phyloP scores from a whole-genome alignment of 345 rosid species.

The Moricandia moricandioides region DNA sequence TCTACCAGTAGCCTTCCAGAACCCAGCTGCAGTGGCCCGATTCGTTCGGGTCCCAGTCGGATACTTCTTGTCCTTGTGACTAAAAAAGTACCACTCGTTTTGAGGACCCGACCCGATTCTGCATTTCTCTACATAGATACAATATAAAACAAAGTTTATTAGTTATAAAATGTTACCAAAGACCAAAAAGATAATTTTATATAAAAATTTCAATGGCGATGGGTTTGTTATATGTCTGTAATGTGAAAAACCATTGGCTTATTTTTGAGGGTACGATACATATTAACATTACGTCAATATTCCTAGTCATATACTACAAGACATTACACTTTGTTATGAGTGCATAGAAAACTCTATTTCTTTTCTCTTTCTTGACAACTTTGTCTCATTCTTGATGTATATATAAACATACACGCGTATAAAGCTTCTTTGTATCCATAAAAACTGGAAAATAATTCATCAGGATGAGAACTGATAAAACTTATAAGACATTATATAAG shows the following conservation, averaged over 20 bases:
- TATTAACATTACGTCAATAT: conserved; percentile 7
- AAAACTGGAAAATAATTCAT: conserved; percentile 30
- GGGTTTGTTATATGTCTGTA: conserved; percentile 23
- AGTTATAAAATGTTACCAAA: background rate
- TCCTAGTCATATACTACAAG: conserved; percentile 27
- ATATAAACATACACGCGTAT: background rate
- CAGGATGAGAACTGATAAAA: conserved; percentile 4
- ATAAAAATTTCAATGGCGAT: background rate
- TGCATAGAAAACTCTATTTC: conserved; percentile 21
- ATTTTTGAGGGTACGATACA: conserved; percentile 12
- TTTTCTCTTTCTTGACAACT: conserved; percentile 41
- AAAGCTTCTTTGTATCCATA: conserved; percentile 22
- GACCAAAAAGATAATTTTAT: background rate
- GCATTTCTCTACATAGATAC: conserved; percentile 59
- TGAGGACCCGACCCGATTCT: conserved; percentile 94
- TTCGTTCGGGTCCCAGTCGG: conserved; percentile 97
- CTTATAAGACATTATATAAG: background rate
- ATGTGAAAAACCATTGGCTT: conserved; percentile 19
- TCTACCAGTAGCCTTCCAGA: conserved; percentile 99
- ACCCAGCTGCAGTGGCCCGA: conserved; percentile 93
- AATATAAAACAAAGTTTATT: background rate
- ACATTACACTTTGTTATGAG: conserved; percentile 26
- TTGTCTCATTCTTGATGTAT: conserved; percentile 34
- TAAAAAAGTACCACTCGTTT: conserved; percentile 97
- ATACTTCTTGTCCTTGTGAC: conserved; percentile 98